A percentile compares a stretch with the other conserved stretches of the same genome.
Evolutionary conservation across 2,329 filamentous ascomycete genomes (phyloP).

Genomic region (Apiospora hydei): DNA sequence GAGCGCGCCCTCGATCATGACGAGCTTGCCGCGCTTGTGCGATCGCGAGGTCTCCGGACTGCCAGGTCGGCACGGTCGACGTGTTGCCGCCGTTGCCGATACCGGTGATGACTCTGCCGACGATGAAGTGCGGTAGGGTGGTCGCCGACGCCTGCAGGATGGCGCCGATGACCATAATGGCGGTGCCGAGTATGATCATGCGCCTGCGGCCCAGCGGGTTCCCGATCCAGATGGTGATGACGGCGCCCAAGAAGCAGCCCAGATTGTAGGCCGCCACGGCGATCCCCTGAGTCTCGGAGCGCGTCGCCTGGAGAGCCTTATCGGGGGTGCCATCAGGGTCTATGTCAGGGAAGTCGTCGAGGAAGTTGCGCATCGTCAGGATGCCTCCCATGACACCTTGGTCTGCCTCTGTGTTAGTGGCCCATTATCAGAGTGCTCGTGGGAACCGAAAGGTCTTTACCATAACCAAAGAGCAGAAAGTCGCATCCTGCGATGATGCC

Average conservation of each 20-base stretch:
- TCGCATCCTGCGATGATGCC: conserved; percentile 76
- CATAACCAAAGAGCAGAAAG: conserved; percentile 69
- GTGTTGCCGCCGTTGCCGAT: conserved; percentile 52
- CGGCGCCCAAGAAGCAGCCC: conserved; percentile 63
- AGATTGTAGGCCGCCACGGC: conserved; percentile 64
- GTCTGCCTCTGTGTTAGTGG: conserved; percentile 54
- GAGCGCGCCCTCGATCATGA: conserved; percentile 67
- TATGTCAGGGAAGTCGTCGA: conserved; percentile 60
- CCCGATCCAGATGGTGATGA: conserved; percentile 56
- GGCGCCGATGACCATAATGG: conserved; percentile 65
- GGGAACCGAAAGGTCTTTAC: conserved; percentile 42
- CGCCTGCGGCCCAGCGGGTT: conserved; percentile 63
- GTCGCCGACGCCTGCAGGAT: conserved; percentile 48
- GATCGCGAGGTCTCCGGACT: conserved; percentile 65
- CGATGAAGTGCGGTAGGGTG: conserved; percentile 60
- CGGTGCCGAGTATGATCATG: conserved; percentile 64
- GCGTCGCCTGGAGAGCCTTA: conserved; percentile 44
- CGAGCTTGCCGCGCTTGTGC: conserved; percentile 65
- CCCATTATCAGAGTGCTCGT: background rate
- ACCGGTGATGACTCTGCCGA: conserved; percentile 58
- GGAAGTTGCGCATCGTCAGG: conserved; percentile 71
- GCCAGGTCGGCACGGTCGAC: conserved; percentile 64
- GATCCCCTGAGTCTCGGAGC: conserved; percentile 61
- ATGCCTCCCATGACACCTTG: conserved; percentile 80
- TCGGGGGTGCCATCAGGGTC: conserved; percentile 51